Percentiles rank a stretch among this genome's conserved stretches.
phyloP scores from a whole-genome alignment of 495 filamentous ascomycete genomes.

The Penicillium tannophilum region DNA sequence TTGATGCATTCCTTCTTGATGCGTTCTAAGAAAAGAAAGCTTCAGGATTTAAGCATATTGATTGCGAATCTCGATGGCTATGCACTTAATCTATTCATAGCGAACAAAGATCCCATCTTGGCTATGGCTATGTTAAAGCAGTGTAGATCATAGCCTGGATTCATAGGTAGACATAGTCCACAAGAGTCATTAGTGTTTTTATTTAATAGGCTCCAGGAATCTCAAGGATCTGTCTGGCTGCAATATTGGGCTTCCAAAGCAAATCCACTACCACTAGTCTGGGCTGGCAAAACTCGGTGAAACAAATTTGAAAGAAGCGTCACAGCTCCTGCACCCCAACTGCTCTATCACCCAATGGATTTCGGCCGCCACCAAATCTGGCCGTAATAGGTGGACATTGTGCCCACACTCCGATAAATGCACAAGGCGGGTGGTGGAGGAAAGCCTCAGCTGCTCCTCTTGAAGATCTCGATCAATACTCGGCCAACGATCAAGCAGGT shows the following conservation, averaged over 20 bases:
- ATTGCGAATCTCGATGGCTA: not conserved
- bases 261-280: conserved; percentile 1
- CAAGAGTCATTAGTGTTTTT: not conserved
- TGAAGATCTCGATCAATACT: conserved; percentile 41
- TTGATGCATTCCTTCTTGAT: not conserved
- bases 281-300: not conserved
- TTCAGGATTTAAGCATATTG: not conserved
- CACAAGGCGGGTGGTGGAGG: conserved; percentile 35
- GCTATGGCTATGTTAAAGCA: conserved; percentile 12
- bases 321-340: conserved; percentile 10
- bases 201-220: conserved; percentile 11
- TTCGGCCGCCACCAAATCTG: conserved; percentile 49
- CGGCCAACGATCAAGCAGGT: conserved; percentile 41
- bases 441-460: conserved; percentile 46
- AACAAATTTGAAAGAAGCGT: not conserved
- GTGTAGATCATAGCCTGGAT: conserved; percentile 3
- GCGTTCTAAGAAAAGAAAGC: not conserved
- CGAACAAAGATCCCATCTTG: not conserved
- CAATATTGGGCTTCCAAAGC: not conserved
- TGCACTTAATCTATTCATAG: not conserved
- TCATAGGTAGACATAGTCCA: conserved; percentile 1
- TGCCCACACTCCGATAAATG: conserved; percentile 51
- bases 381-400: conserved; percentile 48
- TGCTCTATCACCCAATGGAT: conserved; percentile 49
- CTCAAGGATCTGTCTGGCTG: conserved; percentile 2